These are phyloP conservation scores for Phytopythium litorale DNA, from an alignment of 352 stramenopile species.

Conservation along the genomic window DNA sequence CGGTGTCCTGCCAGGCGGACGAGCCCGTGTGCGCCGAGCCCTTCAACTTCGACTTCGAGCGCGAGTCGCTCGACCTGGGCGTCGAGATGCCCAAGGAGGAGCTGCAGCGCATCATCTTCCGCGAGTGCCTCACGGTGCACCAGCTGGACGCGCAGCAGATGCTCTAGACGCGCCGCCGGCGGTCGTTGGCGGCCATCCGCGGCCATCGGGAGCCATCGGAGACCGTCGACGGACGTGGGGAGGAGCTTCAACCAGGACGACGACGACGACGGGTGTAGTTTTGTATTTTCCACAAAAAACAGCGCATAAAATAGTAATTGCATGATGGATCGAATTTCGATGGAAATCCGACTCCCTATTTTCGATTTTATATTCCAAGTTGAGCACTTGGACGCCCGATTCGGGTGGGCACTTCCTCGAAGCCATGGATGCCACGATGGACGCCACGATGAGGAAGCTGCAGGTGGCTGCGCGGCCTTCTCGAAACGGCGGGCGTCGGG, in stretches of 20 bases:
- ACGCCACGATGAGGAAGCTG: too few species aligned
- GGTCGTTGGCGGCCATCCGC: not conserved
- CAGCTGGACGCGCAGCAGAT: slow-evolving; percentile 66
- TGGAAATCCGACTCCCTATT: too few species aligned
- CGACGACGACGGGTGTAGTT: too few species aligned
- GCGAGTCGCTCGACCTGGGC: slow-evolving; percentile 72
- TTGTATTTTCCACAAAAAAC: too few species aligned
- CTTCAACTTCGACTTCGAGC: slow-evolving; percentile 89
- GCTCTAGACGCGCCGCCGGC: slow-evolving; percentile 21
- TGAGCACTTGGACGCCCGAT: too few species aligned
- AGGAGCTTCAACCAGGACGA: not conserved
- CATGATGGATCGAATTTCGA: not conserved
- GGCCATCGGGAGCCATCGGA: not conserved
- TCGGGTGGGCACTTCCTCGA: too few species aligned
- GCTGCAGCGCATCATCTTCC: slow-evolving; percentile 78
- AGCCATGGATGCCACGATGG: too few species aligned
- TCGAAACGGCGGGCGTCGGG: too few species aligned
- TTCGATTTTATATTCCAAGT: too few species aligned
- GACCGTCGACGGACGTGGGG: not conserved
- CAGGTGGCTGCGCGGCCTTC: too few species aligned
- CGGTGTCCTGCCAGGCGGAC: slow-evolving; percentile 42
- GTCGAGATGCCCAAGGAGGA: slow-evolving; percentile 86
- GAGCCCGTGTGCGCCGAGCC: slow-evolving; percentile 77
- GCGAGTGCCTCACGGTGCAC: slow-evolving; percentile 72
- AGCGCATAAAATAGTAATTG: slow-evolving; percentile 3